Percentiles rank a stretch among this genome's conserved stretches.
Conservation (phyloP, 1,284 basidiomycete genomes). For the Cronartium quercuum region DNA sequence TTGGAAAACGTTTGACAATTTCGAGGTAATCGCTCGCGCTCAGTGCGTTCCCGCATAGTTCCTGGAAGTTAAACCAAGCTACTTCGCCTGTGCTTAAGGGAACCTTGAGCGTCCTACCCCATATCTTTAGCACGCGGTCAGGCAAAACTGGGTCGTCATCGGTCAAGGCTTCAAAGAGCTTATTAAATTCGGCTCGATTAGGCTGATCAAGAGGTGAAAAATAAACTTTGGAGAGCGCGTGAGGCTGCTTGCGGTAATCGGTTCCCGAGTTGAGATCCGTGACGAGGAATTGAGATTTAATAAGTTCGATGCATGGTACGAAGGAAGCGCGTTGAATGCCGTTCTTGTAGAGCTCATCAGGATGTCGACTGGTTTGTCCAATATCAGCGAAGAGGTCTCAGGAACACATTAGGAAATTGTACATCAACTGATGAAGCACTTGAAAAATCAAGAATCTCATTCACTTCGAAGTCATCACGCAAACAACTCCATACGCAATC, state of each 20-base stretch:
- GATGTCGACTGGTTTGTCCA: slow-evolving; percentile 69
- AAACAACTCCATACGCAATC: slow-evolving; percentile 80
- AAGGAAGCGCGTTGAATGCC: slow-evolving; percentile 97
- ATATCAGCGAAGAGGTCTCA: not conserved
- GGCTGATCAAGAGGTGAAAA: slow-evolving; percentile 68
- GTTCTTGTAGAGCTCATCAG: slow-evolving; percentile 96
- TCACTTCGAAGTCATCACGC: slow-evolving; percentile 94
- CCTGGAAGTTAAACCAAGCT: slow-evolving; percentile 78
- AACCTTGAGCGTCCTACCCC: slow-evolving; percentile 69
- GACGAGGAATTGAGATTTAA: slow-evolving; percentile 78
- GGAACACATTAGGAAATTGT: not conserved
- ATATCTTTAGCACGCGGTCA: slow-evolving; percentile 68
- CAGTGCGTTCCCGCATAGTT: slow-evolving; percentile 81
- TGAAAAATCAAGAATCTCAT: slow-evolving; percentile 42
- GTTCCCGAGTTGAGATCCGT: slow-evolving; percentile 91
- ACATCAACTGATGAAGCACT: not conserved
- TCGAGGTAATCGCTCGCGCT: slow-evolving; percentile 95
- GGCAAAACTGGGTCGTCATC: slow-evolving; percentile 57
- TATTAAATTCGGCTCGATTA: slow-evolving; percentile 65
- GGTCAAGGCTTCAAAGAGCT: slow-evolving; percentile 70
- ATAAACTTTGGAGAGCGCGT: slow-evolving; percentile 85
- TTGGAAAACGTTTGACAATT: slow-evolving; percentile 77
- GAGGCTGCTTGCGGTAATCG: slow-evolving; percentile 84
- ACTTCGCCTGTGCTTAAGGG: slow-evolving; percentile 53
- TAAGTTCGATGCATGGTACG: slow-evolving; percentile 85